Evolutionary conservation across 176 grass and related monocot species (phyloP), one percentile per base, ranked within the genome.

Genomic region (Pontederia paniculata): DNA sequence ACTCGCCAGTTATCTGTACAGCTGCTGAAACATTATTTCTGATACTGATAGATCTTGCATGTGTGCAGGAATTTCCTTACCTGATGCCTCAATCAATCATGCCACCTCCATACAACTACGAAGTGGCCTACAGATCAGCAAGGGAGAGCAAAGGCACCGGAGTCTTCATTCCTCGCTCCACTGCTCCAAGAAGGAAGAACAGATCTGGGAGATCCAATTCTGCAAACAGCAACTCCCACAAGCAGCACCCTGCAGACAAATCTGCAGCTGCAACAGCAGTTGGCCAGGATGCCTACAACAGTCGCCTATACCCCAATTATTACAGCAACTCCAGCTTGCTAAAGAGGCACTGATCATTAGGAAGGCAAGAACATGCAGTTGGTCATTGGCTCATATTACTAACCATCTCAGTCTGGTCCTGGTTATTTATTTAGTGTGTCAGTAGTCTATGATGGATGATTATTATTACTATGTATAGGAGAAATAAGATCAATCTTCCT

Each of bases 81-180:
- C 28, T 37, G 28, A 58, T 73, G 60, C 76, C 75, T 11, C 67
- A 72, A 44, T 57, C 22, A n/a, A 62, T 67, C 31, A 63, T 67
- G 13, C 55, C 62, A 52, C 62, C 45, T 37, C 76, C 64, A 12
- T 62, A 57, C 47, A 56, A 21, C 16, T 70, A 74, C 22, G 76
- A 68, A 5, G n/a, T 79, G 44, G 37, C 68, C 55, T 54, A 55
- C 17, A 42, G 42, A 65, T 37, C 28, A 37, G 28, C 28, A 37
- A 54, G 62, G 44, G 69, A 73, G 48, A 79, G 76, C 69, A 79
- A 72, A 51, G 76, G 76, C 16, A 79, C 76, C 44, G 76, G 76
- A 72, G 76, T 79, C 22, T 79, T 79, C 69, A 79, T 79, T n/a
- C 76, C 76, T 23, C 69, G 62, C 16, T 75, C 73, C 18, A 74